Conservation (phyloP, 2,329 filamentous ascomycete species). For the Coniochaeta hoffmannii region DNA sequence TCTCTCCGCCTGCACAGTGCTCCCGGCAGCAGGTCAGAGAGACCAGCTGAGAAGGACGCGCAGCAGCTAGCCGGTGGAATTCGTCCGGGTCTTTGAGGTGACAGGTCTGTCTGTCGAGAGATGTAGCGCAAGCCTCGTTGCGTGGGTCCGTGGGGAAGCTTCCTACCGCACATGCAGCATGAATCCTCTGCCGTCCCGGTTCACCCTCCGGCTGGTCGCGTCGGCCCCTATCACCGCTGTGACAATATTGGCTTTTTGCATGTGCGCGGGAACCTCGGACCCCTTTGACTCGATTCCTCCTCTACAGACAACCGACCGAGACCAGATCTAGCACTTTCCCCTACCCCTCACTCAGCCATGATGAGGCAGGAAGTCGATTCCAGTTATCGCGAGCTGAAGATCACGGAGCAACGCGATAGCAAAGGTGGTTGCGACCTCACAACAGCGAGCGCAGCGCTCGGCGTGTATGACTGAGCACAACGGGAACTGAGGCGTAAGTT, state of each 20-base stretch:
- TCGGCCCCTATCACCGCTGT: neutral
- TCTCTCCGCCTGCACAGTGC: too few relatives aligned
- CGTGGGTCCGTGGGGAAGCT: neutral
- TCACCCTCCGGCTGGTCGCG: neutral
- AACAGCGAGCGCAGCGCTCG: too few relatives aligned
- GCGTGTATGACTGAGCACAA: too few relatives aligned
- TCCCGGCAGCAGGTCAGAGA: neutral
- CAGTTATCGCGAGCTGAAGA: too few relatives aligned
- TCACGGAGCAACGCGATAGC: too few relatives aligned
- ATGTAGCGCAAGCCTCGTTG: neutral
- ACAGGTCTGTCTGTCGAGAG: too few relatives aligned
- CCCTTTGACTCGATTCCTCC: neutral
- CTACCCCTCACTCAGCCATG: too few relatives aligned
- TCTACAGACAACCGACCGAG: too few relatives aligned
- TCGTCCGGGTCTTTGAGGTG: neutral
- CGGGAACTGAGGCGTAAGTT: too few relatives aligned
- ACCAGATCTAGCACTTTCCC: too few relatives aligned
- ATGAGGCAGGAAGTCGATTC: too few relatives aligned
- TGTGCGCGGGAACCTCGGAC: neutral
- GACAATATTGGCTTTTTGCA: neutral
- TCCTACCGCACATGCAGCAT: neutral
- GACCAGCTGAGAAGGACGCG: neutral
- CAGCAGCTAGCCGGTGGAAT: neutral
- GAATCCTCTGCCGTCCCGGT: neutral
- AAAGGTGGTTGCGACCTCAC: too few relatives aligned